Base-by-base conservation (phyloP, 129 eudicot species). In the Smallanthus sonchifolius region DNA sequence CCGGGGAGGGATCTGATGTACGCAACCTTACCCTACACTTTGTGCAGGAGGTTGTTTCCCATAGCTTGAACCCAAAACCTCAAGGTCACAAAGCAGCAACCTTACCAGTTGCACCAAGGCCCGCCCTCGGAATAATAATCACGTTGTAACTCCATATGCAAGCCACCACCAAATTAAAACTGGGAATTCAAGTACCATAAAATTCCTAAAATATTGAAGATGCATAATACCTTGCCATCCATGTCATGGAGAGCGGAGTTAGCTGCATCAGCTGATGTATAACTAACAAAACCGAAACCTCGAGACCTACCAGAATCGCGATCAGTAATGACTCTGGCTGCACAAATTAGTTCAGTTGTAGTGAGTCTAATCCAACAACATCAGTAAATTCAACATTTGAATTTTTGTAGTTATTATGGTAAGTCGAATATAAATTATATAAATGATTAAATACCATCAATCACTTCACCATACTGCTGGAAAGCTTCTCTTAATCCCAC, bases 231-330 rank as follows among this genome's bases (percentile, higher is more conserved):
- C 98, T 90, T 85, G 56, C 93, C 91, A n/a, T 94, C 97, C 84
- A 86, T 79, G 60, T 87, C 91, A 68, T 78, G 89, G 38, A 90
- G 81, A 54, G 97, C 97, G 62, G 69, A 72, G 62, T 86, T 60
- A 48, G 98, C 98, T 34, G 82, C 92, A 67, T 90, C 98, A 70
- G 81, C 77, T 28, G 97, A 84, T 43, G 89, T 69, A 83, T 61
- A 94, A 60, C 89, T 88, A 52, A 94, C 85, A 84, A 93, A 93
- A 24, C 95, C 98, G 75, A 90, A 93, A 30, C 97, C 97, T 61
- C 96, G 84, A 20, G 98, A 90, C 77, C 96, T 91, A 70, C 96
- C 93, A 67, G 87, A 81, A 14, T 80, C 91, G 48, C 87, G 91
- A 67, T 90, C 98, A 28, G 71, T 32, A 57, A 94, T 82, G 65